Conservation (phyloP, 139 green algal species). For the Closterium sp. region DNA sequence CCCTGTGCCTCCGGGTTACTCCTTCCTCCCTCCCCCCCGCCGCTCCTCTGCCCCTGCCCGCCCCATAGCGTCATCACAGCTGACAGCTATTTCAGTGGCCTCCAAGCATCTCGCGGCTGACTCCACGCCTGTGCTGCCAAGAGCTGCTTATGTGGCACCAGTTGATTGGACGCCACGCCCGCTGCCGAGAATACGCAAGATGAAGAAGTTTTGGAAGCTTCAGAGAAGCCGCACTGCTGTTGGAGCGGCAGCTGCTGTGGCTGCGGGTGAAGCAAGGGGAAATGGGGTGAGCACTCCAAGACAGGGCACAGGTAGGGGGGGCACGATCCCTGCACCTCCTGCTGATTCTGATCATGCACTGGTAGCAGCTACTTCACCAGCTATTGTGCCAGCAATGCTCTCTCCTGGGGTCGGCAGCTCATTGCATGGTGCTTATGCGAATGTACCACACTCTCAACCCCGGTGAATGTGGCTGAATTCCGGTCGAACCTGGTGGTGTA, state of each 20-base stretch:
- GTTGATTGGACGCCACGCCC: neutral
- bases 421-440: neutral
- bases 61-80: neutral
- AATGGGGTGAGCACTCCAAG: neutral
- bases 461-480: neutral
- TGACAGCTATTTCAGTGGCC: neutral
- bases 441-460: neutral
- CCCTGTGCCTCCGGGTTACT: neutral
- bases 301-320: neutral
- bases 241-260: neutral
- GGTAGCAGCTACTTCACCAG: neutral
- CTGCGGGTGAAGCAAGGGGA: neutral
- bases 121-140: neutral
- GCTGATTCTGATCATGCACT: neutral
- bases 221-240: neutral
- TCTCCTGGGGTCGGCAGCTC: no score
- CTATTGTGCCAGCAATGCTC: neutral
- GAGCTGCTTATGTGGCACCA: neutral
- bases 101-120: neutral
- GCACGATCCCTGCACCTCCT: neutral
- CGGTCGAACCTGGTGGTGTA: no score
- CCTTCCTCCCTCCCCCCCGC: neutral
- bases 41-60: neutral
- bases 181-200: neutral
- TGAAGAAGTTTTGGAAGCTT: neutral